Percentiles rank a stretch among this genome's conserved stretches.
Evolutionary conservation across 139 green algal genomes (phyloP).

Genomic region (Zygnema cylindricum): DNA sequence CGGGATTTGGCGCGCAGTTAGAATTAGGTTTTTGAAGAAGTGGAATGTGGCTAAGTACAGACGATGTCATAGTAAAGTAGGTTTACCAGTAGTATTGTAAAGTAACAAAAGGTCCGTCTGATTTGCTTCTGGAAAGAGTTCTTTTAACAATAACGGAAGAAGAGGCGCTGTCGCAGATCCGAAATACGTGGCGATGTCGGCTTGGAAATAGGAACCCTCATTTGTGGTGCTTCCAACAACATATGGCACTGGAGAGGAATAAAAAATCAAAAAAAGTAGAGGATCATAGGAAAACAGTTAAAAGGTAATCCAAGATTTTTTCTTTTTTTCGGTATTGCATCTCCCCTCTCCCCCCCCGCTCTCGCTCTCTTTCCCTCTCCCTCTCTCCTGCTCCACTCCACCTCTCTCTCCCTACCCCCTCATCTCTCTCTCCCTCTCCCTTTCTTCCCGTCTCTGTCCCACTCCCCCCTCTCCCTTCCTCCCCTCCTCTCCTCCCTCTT

Average conservation of each 20-base stretch:
- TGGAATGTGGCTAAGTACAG: too few species aligned
- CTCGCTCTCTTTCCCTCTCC: neutral
- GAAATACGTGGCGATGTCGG: neutral
- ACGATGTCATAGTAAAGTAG: too few species aligned
- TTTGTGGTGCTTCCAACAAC: neutral
- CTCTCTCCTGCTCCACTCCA: neutral
- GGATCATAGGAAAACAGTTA: neutral
- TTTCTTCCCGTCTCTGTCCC: neutral
- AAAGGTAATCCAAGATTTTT: neutral
- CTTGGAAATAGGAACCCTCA: neutral
- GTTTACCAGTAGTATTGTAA: too few species aligned
- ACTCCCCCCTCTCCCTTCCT: neutral
- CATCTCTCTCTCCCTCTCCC: neutral
- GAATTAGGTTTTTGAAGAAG: too few species aligned
- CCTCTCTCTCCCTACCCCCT: too few species aligned
- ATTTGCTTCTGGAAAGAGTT: neutral
- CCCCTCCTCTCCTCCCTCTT: neutral
- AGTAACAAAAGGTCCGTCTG: neutral
- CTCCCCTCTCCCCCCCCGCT: neutral
- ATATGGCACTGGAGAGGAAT: neutral
- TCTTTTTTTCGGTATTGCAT: neutral
- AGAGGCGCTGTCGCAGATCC: neutral
- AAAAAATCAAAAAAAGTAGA: neutral
- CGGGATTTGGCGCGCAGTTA: too few species aligned
- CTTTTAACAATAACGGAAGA: neutral